Conservation (phyloP, 306 rosid species). For the Dalbergia oliveri region DNA sequence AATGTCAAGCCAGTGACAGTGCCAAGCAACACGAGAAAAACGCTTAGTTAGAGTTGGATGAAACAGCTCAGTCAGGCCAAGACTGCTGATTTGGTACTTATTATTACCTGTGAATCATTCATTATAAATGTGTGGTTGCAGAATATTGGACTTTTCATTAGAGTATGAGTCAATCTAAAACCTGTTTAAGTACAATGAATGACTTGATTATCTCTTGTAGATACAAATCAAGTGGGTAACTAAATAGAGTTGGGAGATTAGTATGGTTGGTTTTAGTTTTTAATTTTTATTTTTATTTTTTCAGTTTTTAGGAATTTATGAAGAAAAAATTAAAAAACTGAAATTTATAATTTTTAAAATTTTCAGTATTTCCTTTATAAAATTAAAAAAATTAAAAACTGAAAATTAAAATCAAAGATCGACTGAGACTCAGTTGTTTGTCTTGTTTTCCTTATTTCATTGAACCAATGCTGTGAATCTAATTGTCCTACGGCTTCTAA, state of each 20-base stretch:
- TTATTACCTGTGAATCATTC: not conserved
- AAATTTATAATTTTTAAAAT: too few species aligned
- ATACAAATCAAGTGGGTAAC: not conserved
- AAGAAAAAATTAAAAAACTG: too few species aligned
- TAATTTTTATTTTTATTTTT: too few species aligned
- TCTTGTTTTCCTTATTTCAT: slow-evolving; percentile 18
- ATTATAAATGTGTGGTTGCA: not conserved
- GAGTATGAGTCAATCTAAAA: not conserved
- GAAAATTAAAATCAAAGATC: too few species aligned
- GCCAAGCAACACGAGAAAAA: not conserved
- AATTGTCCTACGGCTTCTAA: slow-evolving; percentile 9
- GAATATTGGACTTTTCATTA: not conserved
- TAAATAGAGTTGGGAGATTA: slow-evolving; percentile 8
- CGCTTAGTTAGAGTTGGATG: not conserved
- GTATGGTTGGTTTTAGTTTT: too few species aligned
- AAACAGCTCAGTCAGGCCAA: not conserved
- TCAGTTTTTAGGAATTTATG: too few species aligned
- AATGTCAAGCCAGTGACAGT: not conserved
- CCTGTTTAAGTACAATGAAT: slow-evolving; percentile 2
- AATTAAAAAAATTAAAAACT: too few species aligned
- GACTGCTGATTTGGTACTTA: not conserved
- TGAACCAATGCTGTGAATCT: slow-evolving; percentile 36
- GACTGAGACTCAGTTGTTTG: slow-evolving; percentile 25
- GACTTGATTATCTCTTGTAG: not conserved
- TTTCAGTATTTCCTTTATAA: too few species aligned